Evolutionary conservation across 2,329 filamentous ascomycete genomes (phyloP).

Genomic region (Fusarium sp.): DNA sequence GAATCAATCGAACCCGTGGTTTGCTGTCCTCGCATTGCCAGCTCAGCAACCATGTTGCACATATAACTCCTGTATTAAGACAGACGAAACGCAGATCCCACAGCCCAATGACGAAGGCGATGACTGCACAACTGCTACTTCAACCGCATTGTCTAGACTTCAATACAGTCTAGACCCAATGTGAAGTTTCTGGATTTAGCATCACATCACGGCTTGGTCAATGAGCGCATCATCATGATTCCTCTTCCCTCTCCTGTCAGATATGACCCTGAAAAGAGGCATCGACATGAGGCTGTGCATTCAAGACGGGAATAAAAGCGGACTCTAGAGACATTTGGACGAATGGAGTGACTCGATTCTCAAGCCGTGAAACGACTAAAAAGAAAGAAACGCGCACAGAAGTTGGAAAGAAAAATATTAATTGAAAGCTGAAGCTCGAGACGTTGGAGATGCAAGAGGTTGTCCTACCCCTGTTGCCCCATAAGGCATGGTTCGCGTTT

Average conservation of each 20-base stretch:
- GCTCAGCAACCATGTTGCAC: constrained; percentile 29
- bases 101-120: constrained; percentile 21
- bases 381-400: constrained; percentile 28
- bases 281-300: constrained; percentile 28
- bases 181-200: constrained; percentile 3
- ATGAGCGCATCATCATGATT: constrained; percentile 22
- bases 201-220: constrained; percentile 6
- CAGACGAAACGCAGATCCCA: constrained; percentile 5
- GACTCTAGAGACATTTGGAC: background rate
- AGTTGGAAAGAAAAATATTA: constrained; percentile 6
- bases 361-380: constrained; percentile 26
- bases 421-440: constrained; percentile 20
- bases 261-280: constrained; percentile 13
- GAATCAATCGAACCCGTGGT: background rate
- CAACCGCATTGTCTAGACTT: background rate
- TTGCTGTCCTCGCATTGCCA: constrained; percentile 33
- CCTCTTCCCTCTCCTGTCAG: constrained; percentile 6
- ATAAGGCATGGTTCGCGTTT: constrained; percentile 25
- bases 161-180: background rate
- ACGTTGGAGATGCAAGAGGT: constrained; percentile 32
- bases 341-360: background rate
- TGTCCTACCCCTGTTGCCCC: background rate
- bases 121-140: background rate
- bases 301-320: constrained; percentile 22
- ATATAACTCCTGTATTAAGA: constrained; percentile 39